Percentiles rank a stretch among this genome's conserved stretches.
Conservation (phyloP, 805 yeast genomes). For the Starmerella riodocensis region DNA sequence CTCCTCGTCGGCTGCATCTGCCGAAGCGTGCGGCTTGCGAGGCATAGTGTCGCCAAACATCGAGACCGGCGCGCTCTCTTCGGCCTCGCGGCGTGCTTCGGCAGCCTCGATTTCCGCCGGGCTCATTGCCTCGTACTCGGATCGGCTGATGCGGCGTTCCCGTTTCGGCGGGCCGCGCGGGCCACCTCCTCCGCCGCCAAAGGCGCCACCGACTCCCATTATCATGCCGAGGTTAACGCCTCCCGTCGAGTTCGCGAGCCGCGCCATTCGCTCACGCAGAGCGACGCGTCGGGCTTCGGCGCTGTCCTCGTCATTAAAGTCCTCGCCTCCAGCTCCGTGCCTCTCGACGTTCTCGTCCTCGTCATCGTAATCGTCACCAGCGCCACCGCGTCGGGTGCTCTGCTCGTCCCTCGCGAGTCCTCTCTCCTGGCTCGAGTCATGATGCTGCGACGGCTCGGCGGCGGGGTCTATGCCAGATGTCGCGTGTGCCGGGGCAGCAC, state of each 20-base stretch:
- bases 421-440: too few relatives aligned
- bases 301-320: conserved; percentile 29
- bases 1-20: not conserved
- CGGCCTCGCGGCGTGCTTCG: conserved; percentile 19
- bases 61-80: conserved; percentile 14
- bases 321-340: conserved; percentile 8
- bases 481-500: not conserved
- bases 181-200: conserved; percentile 9
- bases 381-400: too few relatives aligned
- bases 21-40: not conserved
- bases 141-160: conserved; percentile 14
- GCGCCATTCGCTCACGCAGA: conserved; percentile 90
- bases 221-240: conserved; percentile 39
- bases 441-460: too few relatives aligned
- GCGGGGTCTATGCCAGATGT: not conserved
- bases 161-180: conserved; percentile 7
- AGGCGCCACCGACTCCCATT: too few relatives aligned
- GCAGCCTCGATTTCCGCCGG: conserved; percentile 18
- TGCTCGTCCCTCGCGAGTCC: too few relatives aligned
- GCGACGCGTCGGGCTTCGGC: conserved; percentile 53
- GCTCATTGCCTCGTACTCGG: conserved; percentile 16
- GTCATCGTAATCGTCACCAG: not conserved
- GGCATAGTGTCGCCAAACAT: conserved; percentile 10
- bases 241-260: conserved; percentile 81
- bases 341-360: not conserved